Evolutionary conservation across 2,329 filamentous ascomycete genomes (phyloP), one percentile per base, ranked within the genome.

Genomic region (Apiospora sp.): DNA sequence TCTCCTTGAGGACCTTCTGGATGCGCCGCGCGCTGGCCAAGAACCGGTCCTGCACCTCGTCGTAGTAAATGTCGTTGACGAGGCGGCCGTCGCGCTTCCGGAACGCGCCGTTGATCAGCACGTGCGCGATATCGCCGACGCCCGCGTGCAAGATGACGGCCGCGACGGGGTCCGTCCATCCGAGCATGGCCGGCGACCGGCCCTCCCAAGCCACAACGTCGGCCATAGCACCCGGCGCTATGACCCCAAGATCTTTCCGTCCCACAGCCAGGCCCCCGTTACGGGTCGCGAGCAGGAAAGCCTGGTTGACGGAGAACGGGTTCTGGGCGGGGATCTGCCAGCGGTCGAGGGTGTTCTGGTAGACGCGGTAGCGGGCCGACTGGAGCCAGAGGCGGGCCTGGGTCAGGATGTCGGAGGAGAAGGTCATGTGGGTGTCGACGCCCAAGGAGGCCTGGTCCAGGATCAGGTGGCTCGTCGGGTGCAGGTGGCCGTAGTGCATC

Each of bases 381-480:
- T 89, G 88, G 1, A 90, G 81, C 87, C 87, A 90, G 14, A 90
- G 75, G 1, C 88, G 84, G 1, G 88, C 86, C 75, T 90, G 88
- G 0, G 83, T 85, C 34, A 88, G 75, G 43, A 88, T 83, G 69
- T 89, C 87, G 3, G 83, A 81, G 0, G 84, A 86, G 77, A 84
- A 89, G 14, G 86, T 86, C 73, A 87, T 86, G 75, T 88, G 85
- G 0, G 87, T 89, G 76, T 90, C 88, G 16, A 90, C 81, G 4
- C 88, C 88, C 0, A 90, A 82, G 1, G 87, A 79, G 0, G 83
- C 84, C 73, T 90, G 87, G 75, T 90, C 88, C 37, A 34, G 16
- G 27, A 61, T 34, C 24, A 58, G 24, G 51, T 58, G 51, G 24
- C 80, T 82, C 48, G 79, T 76, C 1, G 83, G 82, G 72, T 90